Evolutionary conservation across 148 eudicot species (phyloP), one percentile per base, ranked within the genome.

Genomic region (Suaeda aralocaspica): DNA sequence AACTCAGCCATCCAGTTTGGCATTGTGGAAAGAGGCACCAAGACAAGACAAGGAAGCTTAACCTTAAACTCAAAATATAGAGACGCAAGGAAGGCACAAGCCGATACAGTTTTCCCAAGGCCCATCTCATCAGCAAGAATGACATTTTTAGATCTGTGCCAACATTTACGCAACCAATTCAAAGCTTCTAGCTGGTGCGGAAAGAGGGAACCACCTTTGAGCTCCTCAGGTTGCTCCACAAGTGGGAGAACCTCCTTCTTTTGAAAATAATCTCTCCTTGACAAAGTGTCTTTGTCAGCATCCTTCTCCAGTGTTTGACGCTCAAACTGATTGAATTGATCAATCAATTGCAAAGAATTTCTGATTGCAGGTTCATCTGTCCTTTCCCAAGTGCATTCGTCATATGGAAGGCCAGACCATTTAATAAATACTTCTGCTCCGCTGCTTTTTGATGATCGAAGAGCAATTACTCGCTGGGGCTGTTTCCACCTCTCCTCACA

Each of bases 51-150:
- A 75, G 99, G 99, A 67, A 84, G 82, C 66, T 72, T 85, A 51
- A 82, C 93, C 73, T 89, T 89, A 67, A 94, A 94, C 84, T 94
- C 99, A 59, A 76, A 78, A 72, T 84, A 91, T 41, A 94, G 75
- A 29, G 97, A 87, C 4, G 93, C 85, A 65, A 94, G 50, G 72
- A 94, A 94, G 62, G 99, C 99, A 80, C 77, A 75, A 49, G 97
- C 97, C 41, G 99, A 94, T 1, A 94, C 83, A 21, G 99, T 94
- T 83, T 94, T 94, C 9, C 99, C 99, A 25, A 94, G 99, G 74
- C 99, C 99, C 99, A 94, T 94, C 81, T 94, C 99, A 68, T 94
- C 99, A 55, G 99, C 99, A 69, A 94, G 91, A 74, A 94, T 94
- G 25, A 94, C 97, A 76, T 91, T 94, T 81, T 84, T 91, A 44